These are phyloP conservation scores for Haberlea rhodopensis DNA, from an alignment of 257 asterid genomes.

Conservation along the genomic window DNA sequence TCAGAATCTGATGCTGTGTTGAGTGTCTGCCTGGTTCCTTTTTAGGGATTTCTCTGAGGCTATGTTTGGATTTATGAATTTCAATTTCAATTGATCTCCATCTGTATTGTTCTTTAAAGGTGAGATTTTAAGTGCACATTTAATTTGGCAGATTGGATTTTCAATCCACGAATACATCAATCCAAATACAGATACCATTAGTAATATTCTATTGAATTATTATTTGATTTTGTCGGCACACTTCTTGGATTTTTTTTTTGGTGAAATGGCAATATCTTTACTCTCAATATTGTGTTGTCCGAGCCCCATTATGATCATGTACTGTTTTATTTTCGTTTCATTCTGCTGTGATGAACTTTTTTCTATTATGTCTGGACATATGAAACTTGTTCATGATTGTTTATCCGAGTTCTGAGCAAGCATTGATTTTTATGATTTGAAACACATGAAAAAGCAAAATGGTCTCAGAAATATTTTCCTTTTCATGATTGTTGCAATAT, in stretches of 20 bases:
- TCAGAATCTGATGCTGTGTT: constrained; percentile 85
- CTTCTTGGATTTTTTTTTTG: too few relatives aligned
- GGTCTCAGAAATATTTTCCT: not conserved
- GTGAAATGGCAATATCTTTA: too few relatives aligned
- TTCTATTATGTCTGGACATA: constrained; percentile 67
- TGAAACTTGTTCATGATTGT: constrained; percentile 61
- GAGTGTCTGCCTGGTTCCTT: constrained; percentile 71
- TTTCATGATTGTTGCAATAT: not conserved
- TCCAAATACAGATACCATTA: too few relatives aligned
- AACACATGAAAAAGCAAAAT: not conserved
- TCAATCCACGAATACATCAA: too few relatives aligned
- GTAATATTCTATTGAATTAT: too few relatives aligned
- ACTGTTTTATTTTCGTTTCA: not conserved
- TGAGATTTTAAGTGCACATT: too few relatives aligned
- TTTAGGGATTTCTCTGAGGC: constrained; percentile 51
- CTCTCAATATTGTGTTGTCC: too few relatives aligned
- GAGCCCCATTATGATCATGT: too few relatives aligned
- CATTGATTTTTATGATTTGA: not conserved
- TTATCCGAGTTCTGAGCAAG: constrained; percentile 53
- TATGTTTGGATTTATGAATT: not conserved
- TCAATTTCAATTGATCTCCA: too few relatives aligned
- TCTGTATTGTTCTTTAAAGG: too few relatives aligned
- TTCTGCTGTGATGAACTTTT: constrained; percentile 50
- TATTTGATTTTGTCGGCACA: too few relatives aligned
- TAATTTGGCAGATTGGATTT: too few relatives aligned